phyloP scores from a whole-genome alignment of 1,284 basidiomycete genomes.

The Rhodotorula sp. region DNA sequence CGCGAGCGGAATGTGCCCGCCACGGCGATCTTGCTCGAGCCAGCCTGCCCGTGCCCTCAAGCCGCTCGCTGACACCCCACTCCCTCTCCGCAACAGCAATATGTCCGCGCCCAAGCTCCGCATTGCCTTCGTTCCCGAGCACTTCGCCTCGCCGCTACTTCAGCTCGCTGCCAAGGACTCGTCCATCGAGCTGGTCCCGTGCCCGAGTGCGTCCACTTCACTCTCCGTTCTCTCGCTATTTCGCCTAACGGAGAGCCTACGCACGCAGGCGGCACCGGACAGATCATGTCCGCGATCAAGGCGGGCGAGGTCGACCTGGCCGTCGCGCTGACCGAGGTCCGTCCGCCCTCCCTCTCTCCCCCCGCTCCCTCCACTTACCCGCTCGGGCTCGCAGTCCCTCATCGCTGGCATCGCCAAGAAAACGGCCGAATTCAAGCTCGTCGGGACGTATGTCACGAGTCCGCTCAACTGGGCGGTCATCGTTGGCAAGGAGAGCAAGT shows the following conservation, averaged over 20 bases:
- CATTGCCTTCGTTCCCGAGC: slow-evolving; percentile 64
- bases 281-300: slow-evolving; percentile 77
- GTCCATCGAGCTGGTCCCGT: slow-evolving; percentile 78
- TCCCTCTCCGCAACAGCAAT: background rate
- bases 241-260: background rate
- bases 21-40: no score
- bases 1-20: no score
- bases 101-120: slow-evolving; percentile 25
- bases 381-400: slow-evolving; percentile 56
- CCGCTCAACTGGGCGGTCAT: slow-evolving; percentile 61
- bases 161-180: slow-evolving; percentile 60
- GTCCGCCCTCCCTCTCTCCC: background rate
- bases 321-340: slow-evolving; percentile 81
- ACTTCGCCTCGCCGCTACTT: slow-evolving; percentile 85
- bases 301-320: slow-evolving; percentile 83
- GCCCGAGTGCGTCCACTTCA: slow-evolving; percentile 66
- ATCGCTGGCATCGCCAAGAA: slow-evolving; percentile 92
- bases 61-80: background rate
- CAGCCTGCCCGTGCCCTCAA: background rate
- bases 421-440: slow-evolving; percentile 80
- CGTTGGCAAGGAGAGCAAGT: slow-evolving; percentile 75
- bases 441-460: slow-evolving; percentile 88
- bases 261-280: slow-evolving; percentile 77
- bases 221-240: background rate
- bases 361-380: background rate